Evolutionary conservation across 2,329 filamentous ascomycete genomes (phyloP).

Genomic region (Clarireedia sp.): DNA sequence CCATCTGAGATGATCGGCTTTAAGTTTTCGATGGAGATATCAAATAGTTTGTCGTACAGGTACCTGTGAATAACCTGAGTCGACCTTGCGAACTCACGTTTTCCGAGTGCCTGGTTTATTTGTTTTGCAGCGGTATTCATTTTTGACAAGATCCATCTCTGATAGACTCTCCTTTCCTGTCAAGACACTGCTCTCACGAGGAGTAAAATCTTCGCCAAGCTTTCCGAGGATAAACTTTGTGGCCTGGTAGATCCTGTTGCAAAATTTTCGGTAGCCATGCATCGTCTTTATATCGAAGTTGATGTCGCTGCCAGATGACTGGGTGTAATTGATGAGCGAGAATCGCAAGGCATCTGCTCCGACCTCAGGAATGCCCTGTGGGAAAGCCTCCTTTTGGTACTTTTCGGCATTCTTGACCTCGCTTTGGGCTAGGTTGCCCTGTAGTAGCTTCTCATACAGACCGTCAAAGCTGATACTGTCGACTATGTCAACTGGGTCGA

Average conservation of each 20-base stretch:
- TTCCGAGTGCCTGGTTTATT: constrained; percentile 58
- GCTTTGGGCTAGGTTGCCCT: constrained; percentile 75
- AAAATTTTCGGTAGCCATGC: constrained; percentile 88
- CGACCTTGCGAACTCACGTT: constrained; percentile 66
- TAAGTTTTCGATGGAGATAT: constrained; percentile 82
- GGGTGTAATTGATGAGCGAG: constrained; percentile 75
- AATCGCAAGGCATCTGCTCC: constrained; percentile 89
- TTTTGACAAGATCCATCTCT: constrained; percentile 74
- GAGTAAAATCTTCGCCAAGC: constrained; percentile 58
- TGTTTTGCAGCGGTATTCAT: constrained; percentile 64
- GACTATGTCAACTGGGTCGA: constrained; percentile 91
- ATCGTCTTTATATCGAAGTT: constrained; percentile 89
- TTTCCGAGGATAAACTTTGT: constrained; percentile 88
- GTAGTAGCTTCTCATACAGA: constrained; percentile 71
- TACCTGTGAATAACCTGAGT: constrained; percentile 69
- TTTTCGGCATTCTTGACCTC: constrained; percentile 80
- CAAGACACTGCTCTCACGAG: constrained; percentile 43
- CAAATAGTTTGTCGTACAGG: constrained; percentile 71
- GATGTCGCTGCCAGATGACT: constrained; percentile 71
- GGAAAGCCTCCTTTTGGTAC: constrained; percentile 91
- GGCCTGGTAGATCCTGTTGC: constrained; percentile 96
- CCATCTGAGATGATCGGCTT: constrained; percentile 75
- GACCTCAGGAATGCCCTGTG: constrained; percentile 88
- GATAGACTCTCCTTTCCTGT: constrained; percentile 57
- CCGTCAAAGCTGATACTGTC: constrained; percentile 69